Conservation (phyloP, 345 rosid species). For the Populus pruinosa region DNA sequence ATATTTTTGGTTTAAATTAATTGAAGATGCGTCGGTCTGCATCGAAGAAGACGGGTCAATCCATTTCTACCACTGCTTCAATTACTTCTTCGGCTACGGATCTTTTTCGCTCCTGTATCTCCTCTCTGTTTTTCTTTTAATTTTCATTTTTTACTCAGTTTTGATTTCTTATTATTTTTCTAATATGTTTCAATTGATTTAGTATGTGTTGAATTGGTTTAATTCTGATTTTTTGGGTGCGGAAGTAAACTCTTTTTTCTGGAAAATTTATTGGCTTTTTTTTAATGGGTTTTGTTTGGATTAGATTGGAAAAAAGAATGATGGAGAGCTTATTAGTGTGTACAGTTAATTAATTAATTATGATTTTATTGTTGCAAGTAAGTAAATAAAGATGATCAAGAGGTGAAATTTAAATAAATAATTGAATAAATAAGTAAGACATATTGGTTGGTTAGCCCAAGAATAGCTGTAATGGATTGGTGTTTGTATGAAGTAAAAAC, state of each 20-base stretch:
- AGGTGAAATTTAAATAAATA: too few relatives aligned
- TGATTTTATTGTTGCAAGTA: background rate
- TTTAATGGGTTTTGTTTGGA: too few relatives aligned
- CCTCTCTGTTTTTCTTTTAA: background rate
- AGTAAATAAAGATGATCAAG: too few relatives aligned
- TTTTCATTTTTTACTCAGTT: background rate
- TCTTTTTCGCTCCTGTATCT: constrained; percentile 86
- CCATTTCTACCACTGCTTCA: constrained; percentile 53
- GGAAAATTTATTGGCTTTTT: too few relatives aligned
- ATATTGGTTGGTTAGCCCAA: too few relatives aligned
- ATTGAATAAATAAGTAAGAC: too few relatives aligned
- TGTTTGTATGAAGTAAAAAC: background rate
- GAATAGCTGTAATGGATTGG: background rate
- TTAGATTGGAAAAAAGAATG: background rate
- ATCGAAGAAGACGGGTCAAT: constrained; percentile 72
- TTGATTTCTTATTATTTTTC: too few relatives aligned
- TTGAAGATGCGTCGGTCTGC: constrained; percentile 85
- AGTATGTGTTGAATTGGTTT: background rate
- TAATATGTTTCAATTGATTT: background rate
- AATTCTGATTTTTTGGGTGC: background rate
- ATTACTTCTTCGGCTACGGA: constrained; percentile 63
- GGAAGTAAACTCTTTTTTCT: too few relatives aligned
- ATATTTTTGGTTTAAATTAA: background rate
- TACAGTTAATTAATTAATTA: too few relatives aligned
- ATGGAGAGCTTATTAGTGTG: background rate